Conservation (phyloP, 345 rosid genomes). For the Aegle marmelos region DNA sequence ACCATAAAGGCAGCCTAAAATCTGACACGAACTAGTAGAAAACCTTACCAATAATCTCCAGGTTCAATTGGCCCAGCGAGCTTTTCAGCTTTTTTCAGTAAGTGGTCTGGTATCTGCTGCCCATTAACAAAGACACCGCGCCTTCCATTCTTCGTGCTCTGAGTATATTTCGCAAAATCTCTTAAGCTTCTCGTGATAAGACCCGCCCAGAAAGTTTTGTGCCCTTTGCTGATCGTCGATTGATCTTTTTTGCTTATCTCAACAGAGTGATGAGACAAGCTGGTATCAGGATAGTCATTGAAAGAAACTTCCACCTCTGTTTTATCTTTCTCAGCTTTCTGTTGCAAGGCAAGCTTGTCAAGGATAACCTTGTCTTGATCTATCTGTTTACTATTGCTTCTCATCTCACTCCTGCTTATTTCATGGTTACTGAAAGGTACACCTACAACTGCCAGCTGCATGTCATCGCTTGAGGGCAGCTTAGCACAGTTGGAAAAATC, state of each 20-base stretch:
- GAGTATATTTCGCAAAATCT: conserved; percentile 29
- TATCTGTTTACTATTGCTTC: conserved; percentile 23
- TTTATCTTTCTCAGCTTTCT: conserved; percentile 36
- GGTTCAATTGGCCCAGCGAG: conserved; percentile 73
- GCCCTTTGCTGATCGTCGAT: conserved; percentile 28
- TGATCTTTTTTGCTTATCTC: conserved; percentile 31
- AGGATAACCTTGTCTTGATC: conserved; percentile 31
- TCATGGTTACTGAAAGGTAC: conserved; percentile 44
- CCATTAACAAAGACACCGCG: conserved; percentile 56
- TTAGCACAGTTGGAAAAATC: conserved; percentile 21
- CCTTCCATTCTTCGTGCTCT: conserved; percentile 25
- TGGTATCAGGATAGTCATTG: conserved; percentile 31
- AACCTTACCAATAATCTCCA: conserved; percentile 69
- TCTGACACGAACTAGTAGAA: neutral
- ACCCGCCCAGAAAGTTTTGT: conserved; percentile 41
- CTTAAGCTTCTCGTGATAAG: conserved; percentile 31
- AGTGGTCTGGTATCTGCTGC: conserved; percentile 45
- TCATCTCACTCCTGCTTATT: conserved; percentile 28
- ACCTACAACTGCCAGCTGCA: conserved; percentile 29
- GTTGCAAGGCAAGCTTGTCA: conserved; percentile 35
- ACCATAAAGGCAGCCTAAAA: neutral
- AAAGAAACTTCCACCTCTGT: conserved; percentile 47
- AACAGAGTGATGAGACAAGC: conserved; percentile 38
- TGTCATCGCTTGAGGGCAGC: conserved; percentile 24
- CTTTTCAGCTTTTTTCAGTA: conserved; percentile 56